Percentiles rank a stretch among this genome's conserved stretches.
phyloP scores from a whole-genome alignment of 1,139 yeast genomes.

The Groenewaldozyma auringiensis region DNA sequence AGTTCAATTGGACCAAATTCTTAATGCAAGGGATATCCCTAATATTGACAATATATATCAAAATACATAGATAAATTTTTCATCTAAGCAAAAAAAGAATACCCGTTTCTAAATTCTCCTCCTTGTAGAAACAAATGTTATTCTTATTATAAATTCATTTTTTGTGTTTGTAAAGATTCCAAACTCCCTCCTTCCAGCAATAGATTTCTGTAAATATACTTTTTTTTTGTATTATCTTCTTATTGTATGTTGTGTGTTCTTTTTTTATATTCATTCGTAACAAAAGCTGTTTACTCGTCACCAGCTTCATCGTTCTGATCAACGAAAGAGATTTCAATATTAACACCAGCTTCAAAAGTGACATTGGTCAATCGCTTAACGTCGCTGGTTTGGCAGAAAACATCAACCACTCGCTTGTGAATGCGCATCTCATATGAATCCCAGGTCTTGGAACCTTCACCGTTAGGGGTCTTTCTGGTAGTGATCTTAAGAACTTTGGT shows the following conservation, averaged over 20 bases:
- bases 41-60: neutral
- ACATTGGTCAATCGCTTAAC: conserved; percentile 95
- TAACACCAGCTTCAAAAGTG: conserved; percentile 54
- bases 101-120: too few relatives aligned
- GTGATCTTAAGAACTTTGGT: conserved; percentile 97
- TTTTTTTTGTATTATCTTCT: neutral
- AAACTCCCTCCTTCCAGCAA: neutral
- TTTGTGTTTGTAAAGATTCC: neutral
- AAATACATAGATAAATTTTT: neutral
- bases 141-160: neutral
- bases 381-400: conserved; percentile 91
- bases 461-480: conserved; percentile 99
- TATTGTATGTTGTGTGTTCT: neutral
- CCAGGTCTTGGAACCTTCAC: conserved; percentile 99
- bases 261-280: neutral
- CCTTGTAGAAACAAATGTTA: neutral
- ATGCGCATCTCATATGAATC: conserved; percentile 99
- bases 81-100: neutral
- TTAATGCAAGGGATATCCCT: neutral
- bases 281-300: neutral
- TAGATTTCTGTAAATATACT: neutral
- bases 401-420: conserved; percentile 99
- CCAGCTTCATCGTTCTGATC: neutral
- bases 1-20: too few relatives aligned
- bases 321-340: conserved; percentile 34